Evolutionary conservation across 345 rosid species (phyloP), one percentile per base, ranked within the genome.

Genomic region (Gossypium turneri): DNA sequence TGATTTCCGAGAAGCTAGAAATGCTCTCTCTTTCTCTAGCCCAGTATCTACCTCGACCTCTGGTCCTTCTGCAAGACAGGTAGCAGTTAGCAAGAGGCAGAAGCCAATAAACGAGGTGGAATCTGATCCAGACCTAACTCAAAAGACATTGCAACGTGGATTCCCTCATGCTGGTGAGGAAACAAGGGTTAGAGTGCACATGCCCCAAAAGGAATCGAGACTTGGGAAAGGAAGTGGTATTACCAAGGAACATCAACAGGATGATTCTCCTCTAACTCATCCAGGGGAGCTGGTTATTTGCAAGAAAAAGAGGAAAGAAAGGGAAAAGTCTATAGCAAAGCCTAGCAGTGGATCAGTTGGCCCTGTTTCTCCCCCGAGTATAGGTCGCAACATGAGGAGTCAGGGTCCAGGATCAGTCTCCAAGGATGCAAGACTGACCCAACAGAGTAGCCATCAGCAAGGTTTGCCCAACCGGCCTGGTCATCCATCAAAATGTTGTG

Each of bases 251-350:
- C 89, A 76, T 73, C 88, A 80, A 61, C 89, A 81, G 16, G 94
- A 92, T 75, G 97, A 88, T 73, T 86, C 97, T 78, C 87, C 83
- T 53, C 79, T 83, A 43, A 79, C 87, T 73, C 99, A 96, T 81
- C 98, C 99, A 20, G 98, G 98, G 44, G 97, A 93, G 76, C 79
- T 96, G 83, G 94, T 96, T 62, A 88, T 90, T 79, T 92, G 98
- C 94, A 96, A 96, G 90, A 96, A 96, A 88, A 96, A 90, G 84
- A 96, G 99, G 86, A 93, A 89, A 85, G 99, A 96, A 81, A 67
- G 99, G 76, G 99, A 96, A 81, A 93, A 96, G 82, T 84, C 87
- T 9, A 72, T 65, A 12, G 87, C 74, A 53, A 93, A 83, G 85
- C 71, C 89, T 15, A 80, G 95, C 86, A 65, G 89, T 16, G 92